Evolutionary conservation across 163 green algal species (phyloP), one percentile per base, ranked within the genome.

Genomic region (Chlamydomonas reinhardtii): DNA sequence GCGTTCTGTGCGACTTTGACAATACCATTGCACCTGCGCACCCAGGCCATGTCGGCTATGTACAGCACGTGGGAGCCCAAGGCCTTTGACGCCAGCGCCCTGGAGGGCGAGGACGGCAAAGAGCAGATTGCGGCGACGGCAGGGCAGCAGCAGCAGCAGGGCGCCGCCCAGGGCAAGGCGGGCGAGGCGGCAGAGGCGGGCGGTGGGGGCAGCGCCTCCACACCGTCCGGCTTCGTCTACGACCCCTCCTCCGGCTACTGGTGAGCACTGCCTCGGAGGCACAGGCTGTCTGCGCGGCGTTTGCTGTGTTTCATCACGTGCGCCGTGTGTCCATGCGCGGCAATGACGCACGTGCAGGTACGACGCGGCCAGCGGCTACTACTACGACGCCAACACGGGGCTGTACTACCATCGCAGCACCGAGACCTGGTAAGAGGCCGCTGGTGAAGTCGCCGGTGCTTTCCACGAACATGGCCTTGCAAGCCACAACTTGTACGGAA

Each of bases 331-430:
- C 48, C 9, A 19, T 56, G 48, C 48, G 48, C 14, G 48, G 11
- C 12, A 22, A 19, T 56, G 5, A 22, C 39, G 5, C 39, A n/a
- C 39, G 11, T 56, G 48, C 48, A 56, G 48, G 83, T 88, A 92
- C 74, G 89, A 94, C 52, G 73, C 84, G 2, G 86, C 70, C 0
- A 93, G 88, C 52, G 94, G 94, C 24, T 96, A 96, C 75, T 97
- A 95, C 69, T 96, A 95, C 37, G 90, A 96, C 66, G 81, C 92
- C 20, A 93, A 93, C 74, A 94, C 91, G 12, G 89, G 88, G 34
- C 82, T 94, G n/a, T 94, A 94, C 81, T 94, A 93, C 76, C 89
- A 94, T 43, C 83, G 76, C 4, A 71, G 43, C 2, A 85, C 70
- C 3, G 48, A 56, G 74, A 81, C 19, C 56, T 74, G 59, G 59